Base-by-base conservation (phyloP, 2,329 filamentous ascomycete species). In the Hirsutella thompsonii region DNA sequence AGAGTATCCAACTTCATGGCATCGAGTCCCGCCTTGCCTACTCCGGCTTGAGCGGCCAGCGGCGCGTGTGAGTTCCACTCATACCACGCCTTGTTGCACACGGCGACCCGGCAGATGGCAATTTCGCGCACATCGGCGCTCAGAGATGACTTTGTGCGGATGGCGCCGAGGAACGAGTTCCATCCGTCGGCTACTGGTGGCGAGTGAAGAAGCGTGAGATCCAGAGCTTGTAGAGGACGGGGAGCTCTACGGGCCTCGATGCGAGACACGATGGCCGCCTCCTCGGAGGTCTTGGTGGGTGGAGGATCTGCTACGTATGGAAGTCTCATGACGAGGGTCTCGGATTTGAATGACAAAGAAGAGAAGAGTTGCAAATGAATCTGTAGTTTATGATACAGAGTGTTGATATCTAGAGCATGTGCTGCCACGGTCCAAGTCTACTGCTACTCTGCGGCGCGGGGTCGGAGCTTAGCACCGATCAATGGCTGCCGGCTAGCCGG, bases 21-120 rank as follows among this genome's bases (percentile, higher is more conserved):
- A 42, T 64, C 62, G 50, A 81, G 60, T 8, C 64, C 70, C 14
- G 63, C 67, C 26, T 68, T 60, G 16, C 63, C 60, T 5, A 85
- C 69, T 5, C 79, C 79, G 0, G 70, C 79, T 18, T 63, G 63
- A 8, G 68, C 64, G 4, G 72, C 71, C 13, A 90, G 67, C 1
- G 85, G 85, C 14, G 79, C 79, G 56, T 94, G 87, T 41, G 85
- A 76, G 29, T 66, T 73, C 86, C 84, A 93, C 59, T 94, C 87
- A 60, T 88, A 93, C 78, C 82, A 86, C 2, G 87, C 87, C 16
- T 71, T 61, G 61, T 93, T 94, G 52, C 86, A 72, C 14, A 82
- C 79, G 11, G 87, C 87, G 13, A 93, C 83, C 38, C 86, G 74
- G 53, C 78, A 86, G 51, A 94, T 89, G 48, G 83, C 81, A 16